phyloP scores from a whole-genome alignment of 495 filamentous ascomycete species.

The Neurospora sp. region DNA sequence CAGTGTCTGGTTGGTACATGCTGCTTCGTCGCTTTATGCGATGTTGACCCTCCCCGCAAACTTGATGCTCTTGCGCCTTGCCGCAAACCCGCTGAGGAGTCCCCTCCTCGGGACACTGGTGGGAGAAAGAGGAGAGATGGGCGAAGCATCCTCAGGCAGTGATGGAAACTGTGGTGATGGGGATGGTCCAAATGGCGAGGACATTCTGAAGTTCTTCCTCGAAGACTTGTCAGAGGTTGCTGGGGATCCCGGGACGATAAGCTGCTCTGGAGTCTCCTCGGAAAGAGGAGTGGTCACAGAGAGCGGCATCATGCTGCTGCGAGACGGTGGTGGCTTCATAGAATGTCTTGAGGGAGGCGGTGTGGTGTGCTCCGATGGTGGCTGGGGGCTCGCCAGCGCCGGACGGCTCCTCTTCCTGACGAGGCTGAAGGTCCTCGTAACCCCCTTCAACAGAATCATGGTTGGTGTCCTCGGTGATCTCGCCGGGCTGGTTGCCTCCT shows the following conservation, averaged over 20 bases:
- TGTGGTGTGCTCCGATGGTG: neutral
- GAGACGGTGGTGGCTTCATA: neutral
- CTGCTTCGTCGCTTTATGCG: neutral
- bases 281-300: neutral
- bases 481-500: conserved; percentile 10
- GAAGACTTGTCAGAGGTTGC: neutral
- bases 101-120: conserved; percentile 19
- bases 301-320: neutral
- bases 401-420: conserved; percentile 37
- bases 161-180: neutral
- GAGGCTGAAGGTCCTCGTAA: conserved; percentile 35
- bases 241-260: neutral
- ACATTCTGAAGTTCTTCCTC: neutral
- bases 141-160: neutral
- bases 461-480: conserved; percentile 30
- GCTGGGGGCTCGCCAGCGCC: conserved; percentile 18
- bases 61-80: conserved; percentile 31
- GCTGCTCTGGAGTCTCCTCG: neutral
- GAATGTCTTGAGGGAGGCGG: neutral
- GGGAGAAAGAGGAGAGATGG: neutral
- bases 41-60: conserved; percentile 14
- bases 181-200: neutral
- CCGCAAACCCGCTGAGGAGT: conserved; percentile 30
- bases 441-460: conserved; percentile 26
- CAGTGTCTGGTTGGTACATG: neutral